These are phyloP conservation scores for Pseudonitzschia pungens DNA, from an alignment of 108 stramenopile species.

Conservation along the genomic window DNA sequence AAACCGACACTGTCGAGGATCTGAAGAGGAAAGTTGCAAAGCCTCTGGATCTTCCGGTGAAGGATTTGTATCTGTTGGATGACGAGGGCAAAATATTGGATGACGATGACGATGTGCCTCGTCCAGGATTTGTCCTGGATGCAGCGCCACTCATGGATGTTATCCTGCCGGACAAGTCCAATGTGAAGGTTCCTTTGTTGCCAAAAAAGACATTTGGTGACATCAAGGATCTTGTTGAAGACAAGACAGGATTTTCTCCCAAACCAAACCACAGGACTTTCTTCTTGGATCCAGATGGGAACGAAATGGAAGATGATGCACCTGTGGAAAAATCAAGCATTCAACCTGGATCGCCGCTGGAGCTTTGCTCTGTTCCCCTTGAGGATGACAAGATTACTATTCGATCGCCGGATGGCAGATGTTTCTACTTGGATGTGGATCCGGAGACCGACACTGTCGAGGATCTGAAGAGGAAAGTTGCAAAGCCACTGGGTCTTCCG, in stretches of 20 bases:
- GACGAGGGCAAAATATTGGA: too few relatives aligned
- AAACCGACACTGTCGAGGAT: too few relatives aligned
- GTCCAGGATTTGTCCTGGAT: too few relatives aligned
- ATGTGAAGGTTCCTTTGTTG: constrained; percentile 7
- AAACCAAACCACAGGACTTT: constrained; percentile 21
- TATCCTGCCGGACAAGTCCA: not conserved
- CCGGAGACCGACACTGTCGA: constrained; percentile 10
- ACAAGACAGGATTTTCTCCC: constrained; percentile 7
- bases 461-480: constrained; percentile 7
- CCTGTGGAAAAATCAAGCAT: not conserved
- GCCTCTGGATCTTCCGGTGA: too few relatives aligned
- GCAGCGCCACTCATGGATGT: too few relatives aligned
- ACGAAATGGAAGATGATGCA: constrained; percentile 9
- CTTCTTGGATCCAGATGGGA: constrained; percentile 24
- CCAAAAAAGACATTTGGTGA: constrained; percentile 22
- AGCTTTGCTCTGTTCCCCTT: not conserved
- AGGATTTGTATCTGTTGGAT: too few relatives aligned
- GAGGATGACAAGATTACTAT: not conserved
- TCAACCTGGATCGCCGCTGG: not conserved
- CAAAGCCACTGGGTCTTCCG: not conserved
- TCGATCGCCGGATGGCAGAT: not conserved
- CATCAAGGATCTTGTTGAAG: constrained; percentile 25
- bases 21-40: too few relatives aligned
- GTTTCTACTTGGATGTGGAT: constrained; percentile 6
- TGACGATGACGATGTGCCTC: too few relatives aligned